Evolutionary conservation across 2,329 filamentous ascomycete genomes (phyloP), one percentile per base, ranked within the genome.

Genomic region (Ophiosphaerella herpotricha): DNA sequence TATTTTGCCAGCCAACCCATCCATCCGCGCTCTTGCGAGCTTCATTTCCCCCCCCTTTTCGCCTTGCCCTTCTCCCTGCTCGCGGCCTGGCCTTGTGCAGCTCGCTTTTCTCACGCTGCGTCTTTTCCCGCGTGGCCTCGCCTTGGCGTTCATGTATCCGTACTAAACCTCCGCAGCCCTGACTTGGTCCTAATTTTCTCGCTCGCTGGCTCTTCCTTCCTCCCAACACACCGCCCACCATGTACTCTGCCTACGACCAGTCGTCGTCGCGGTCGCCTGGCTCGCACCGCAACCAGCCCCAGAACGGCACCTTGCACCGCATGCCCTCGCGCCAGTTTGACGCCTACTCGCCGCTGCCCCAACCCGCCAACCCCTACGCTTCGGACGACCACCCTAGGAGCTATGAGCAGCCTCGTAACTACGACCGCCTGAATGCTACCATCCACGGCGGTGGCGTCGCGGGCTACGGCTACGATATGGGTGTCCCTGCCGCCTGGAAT

Each of bases 241-340:
- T 73, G 70, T 73, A 73, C 52, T 65, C 66, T 32, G 55, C 63
- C 39, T 73, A 73, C 63, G 70, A 73, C 60, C 63, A 68, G 57
- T 62, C 63, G 40, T 67, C 70, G 55, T 87, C 86, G 71, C 87
- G 89, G 67, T 90, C 88, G 57, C 90, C 90, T 34, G 86, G 84
- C 68, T 85, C 87, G 29, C 85, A 89, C 70, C 88, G 89, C 53
- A 84, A 83, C 62, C 82, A 82, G 64, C 79, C 78, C 26, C 61
- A 69, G 51, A 32, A 47, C 6, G 78, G 87, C 79, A 79, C 81
- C 50, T 77, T 89, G 50, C 85, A 88, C 67, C 85, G 89, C 61
- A 86, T 88, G 70, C 79, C 85, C 37, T 92, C 91, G 62, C 84
- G 90, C 63, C 88, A 89, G 61, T 90, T 92, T 70, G 91, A 96